Conservation (phyloP, 73 alveolate species). For the Paramecium pentaurelia region DNA sequence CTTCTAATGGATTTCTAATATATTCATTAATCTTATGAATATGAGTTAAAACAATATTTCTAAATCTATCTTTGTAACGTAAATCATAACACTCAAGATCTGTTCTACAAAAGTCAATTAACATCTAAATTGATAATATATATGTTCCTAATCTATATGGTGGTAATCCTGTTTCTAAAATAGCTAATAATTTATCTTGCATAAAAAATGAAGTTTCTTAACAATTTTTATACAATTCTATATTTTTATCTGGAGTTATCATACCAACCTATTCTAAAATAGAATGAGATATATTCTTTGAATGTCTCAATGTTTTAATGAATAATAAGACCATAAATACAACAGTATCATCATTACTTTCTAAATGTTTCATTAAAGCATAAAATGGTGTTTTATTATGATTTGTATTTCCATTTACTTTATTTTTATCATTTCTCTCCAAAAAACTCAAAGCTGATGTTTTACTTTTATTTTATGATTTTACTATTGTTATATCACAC, state of each 20-base stretch:
- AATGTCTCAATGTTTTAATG: neutral
- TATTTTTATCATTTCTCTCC: neutral
- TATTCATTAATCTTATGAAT: neutral
- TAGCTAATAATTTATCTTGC: neutral
- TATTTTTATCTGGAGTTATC: conserved; percentile 27
- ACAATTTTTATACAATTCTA: neutral
- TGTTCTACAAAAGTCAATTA: neutral
- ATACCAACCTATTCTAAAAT: neutral
- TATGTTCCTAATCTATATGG: conserved; percentile 13
- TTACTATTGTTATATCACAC: neutral
- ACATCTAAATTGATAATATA: neutral
- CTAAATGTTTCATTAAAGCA: neutral
- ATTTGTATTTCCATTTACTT: neutral
- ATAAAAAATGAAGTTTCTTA: neutral
- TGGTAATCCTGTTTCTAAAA: conserved; percentile 2
- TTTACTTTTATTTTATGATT: neutral
- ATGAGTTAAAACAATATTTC: neutral
- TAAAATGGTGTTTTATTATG: neutral
- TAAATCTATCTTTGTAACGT: neutral
- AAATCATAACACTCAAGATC: neutral
- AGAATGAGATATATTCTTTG: neutral
- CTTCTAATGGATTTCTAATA: neutral
- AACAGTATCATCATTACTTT: conserved; percentile 10
- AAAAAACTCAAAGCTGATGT: neutral
- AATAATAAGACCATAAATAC: neutral